Percentiles rank a stretch among this genome's conserved stretches.
Evolutionary conservation across 345 rosid genomes (phyloP).

Genomic region (Raphanus raphanistrum): DNA sequence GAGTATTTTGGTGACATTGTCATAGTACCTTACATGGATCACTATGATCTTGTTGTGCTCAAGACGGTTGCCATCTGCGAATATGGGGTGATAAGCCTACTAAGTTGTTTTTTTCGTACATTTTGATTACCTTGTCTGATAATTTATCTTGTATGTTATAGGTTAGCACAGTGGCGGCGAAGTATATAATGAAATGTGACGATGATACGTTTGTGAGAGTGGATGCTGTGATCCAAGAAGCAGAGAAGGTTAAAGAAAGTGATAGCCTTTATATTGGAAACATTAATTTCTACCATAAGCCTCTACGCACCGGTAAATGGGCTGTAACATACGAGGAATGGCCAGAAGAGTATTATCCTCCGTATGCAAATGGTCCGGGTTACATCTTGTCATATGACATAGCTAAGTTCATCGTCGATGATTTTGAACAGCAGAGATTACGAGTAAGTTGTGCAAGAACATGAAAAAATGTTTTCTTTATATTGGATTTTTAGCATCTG

Average conservation of each 20-base stretch:
- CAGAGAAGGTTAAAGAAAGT: conserved; percentile 56
- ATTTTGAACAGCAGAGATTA: conserved; percentile 73
- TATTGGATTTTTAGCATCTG: background rate
- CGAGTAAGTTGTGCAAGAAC: conserved; percentile 53
- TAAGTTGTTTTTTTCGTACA: too few relatives aligned
- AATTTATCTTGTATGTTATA: too few relatives aligned
- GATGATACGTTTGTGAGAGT: conserved; percentile 93
- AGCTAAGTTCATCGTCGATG: conserved; percentile 65
- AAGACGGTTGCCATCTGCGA: conserved; percentile 98
- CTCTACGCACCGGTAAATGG: conserved; percentile 93
- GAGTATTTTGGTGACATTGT: conserved; percentile 94
- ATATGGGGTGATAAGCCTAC: conserved; percentile 50
- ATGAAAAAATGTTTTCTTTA: background rate
- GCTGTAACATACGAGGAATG: conserved; percentile 98
- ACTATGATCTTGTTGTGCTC: conserved; percentile 90
- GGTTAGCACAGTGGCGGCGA: conserved; percentile 42
- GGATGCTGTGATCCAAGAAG: conserved; percentile 72
- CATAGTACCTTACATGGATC: conserved; percentile 94
- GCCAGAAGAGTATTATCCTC: conserved; percentile 98
- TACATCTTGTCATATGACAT: conserved; percentile 81
- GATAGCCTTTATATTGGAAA: conserved; percentile 83
- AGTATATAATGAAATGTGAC: conserved; percentile 86
- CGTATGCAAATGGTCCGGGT: conserved; percentile 97
- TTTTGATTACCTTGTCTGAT: too few relatives aligned
- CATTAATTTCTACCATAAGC: conserved; percentile 88